Evolutionary conservation across 768 basidiomycete genomes (phyloP), one percentile per base, ranked within the genome.

Genomic region (Boletus edulis): DNA sequence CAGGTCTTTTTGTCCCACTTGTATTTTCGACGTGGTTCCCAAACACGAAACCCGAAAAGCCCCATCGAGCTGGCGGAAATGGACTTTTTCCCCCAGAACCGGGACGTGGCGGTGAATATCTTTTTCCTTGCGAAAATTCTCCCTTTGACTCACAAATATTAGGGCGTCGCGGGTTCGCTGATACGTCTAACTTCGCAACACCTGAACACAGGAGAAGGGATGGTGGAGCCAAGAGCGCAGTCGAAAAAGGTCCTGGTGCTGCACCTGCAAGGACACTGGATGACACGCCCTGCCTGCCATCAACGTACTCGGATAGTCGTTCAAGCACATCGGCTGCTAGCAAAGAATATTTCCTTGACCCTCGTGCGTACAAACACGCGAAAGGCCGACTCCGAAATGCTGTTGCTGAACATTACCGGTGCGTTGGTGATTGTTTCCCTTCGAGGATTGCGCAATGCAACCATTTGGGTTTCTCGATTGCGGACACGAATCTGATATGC

Each of bases 351-450:
- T 49, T 61, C 11, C 77, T 72, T 32, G 82, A 87, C 62, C 92
- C 91, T 0, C 89, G 88, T 43, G 83, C 87, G 52, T 99, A 97
- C 71, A 75, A 83, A 39, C 75, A 83, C 39, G 94, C 95, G n/a
- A 92, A 89, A 73, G 85, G 84, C 68, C 85, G 83, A 64, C 77
- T 99, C 43, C 90, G 90, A 69, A 85, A 83, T 56, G 97, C 96
- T 2, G 79, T 90, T 0, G 62, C 86, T 47, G 93, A 96, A 64
- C 87, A 87, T 67, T 96, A 98, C 71, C 81, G 84, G 87, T 87
- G 61, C 37, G 62, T 69, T 54, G 17, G 4, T 35, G 34, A 17
- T 42, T 9, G 24, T 34, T 8, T 54, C 49, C 18, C n/a, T 49
- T 47, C n/a, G 13, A 41, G 34, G 13, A 38, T 44, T 44, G 8